Percentiles rank a stretch among this genome's conserved stretches.
These are phyloP conservation scores for Russula abietina DNA, from an alignment of 768 basidiomycete species.

Conservation along the genomic window DNA sequence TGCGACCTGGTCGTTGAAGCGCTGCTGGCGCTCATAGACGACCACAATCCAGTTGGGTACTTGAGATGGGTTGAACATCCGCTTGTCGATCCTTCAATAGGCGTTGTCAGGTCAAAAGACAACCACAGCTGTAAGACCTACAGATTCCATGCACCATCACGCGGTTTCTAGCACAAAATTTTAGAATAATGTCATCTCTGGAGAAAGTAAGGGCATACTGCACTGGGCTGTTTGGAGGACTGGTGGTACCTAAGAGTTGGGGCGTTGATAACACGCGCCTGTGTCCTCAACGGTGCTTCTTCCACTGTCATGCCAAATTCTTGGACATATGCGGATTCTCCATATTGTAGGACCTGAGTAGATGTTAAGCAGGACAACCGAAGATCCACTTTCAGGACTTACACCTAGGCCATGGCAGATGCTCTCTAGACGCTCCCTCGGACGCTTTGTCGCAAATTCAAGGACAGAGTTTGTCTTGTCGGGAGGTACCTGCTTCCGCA, in stretches of 20 bases:
- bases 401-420: slow-evolving; percentile 53
- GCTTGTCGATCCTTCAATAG: slow-evolving; percentile 58
- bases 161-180: slow-evolving; percentile 41
- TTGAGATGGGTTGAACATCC: slow-evolving; percentile 50
- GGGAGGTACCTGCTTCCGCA: slow-evolving; percentile 63
- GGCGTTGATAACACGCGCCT: slow-evolving; percentile 57
- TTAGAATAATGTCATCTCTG: not conserved
- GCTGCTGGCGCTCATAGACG: slow-evolving; percentile 55
- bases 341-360: slow-evolving; percentile 40
- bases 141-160: slow-evolving; percentile 79
- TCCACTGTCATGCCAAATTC: slow-evolving; percentile 66
- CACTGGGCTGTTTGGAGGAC: slow-evolving; percentile 48
- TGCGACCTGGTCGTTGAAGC: slow-evolving; percentile 47
- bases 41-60: slow-evolving; percentile 60
- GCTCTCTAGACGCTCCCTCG: slow-evolving; percentile 48
- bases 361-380: not conserved
- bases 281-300: slow-evolving; percentile 47
- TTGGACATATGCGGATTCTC: slow-evolving; percentile 48
- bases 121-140: slow-evolving; percentile 27
- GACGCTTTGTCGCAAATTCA: slow-evolving; percentile 61
- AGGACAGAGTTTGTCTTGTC: slow-evolving; percentile 61
- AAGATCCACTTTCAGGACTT: not conserved
- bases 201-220: slow-evolving; percentile 39
- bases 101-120: not conserved
- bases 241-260: slow-evolving; percentile 63